phyloP scores from a whole-genome alignment of 805 yeast genomes.

The Peterozyma toletana region DNA sequence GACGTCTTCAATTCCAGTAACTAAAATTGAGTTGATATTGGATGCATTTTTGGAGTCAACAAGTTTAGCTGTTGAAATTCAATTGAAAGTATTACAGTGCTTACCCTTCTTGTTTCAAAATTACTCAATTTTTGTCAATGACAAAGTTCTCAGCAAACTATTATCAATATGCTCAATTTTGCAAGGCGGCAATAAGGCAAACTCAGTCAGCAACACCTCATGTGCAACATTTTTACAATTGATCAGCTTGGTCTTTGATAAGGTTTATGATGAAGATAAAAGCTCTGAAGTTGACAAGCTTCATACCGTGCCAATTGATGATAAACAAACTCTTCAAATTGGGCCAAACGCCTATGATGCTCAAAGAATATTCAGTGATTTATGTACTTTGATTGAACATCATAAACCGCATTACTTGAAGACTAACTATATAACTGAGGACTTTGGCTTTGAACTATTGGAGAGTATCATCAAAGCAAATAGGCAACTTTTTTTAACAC shows the following conservation, averaged over 20 bases:
- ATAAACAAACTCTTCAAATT: conserved; percentile 33
- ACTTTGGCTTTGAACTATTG: conserved; percentile 72
- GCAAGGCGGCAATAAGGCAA: conserved; percentile 59
- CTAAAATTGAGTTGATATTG: conserved; percentile 46
- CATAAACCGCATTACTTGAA: conserved; percentile 49
- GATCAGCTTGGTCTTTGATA: conserved; percentile 70
- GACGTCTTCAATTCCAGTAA: conserved; percentile 44
- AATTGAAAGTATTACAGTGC: conserved; percentile 77
- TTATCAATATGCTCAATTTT: conserved; percentile 66
- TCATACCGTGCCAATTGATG: conserved; percentile 34
- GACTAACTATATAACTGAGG: conserved; percentile 45
- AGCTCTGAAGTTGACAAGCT: conserved; percentile 14
- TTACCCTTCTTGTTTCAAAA: conserved; percentile 68
- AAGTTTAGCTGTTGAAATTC: conserved; percentile 72
- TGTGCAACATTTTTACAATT: conserved; percentile 89
- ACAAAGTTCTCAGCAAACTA: conserved; percentile 47
- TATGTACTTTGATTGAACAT: conserved; percentile 60
- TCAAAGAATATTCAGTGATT: conserved; percentile 59
- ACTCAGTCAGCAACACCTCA: conserved; percentile 83
- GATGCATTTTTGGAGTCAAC: conserved; percentile 70
- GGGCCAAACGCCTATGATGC: conserved; percentile 61
- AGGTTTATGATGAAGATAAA: conserved; percentile 36
- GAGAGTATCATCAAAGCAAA: conserved; percentile 74
- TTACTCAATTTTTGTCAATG: conserved; percentile 50
- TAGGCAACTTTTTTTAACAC: conserved; percentile 42